These are phyloP conservation scores for Oryza meridionalis DNA, from an alignment of 176 grass and related monocot species.

Conservation along the genomic window DNA sequence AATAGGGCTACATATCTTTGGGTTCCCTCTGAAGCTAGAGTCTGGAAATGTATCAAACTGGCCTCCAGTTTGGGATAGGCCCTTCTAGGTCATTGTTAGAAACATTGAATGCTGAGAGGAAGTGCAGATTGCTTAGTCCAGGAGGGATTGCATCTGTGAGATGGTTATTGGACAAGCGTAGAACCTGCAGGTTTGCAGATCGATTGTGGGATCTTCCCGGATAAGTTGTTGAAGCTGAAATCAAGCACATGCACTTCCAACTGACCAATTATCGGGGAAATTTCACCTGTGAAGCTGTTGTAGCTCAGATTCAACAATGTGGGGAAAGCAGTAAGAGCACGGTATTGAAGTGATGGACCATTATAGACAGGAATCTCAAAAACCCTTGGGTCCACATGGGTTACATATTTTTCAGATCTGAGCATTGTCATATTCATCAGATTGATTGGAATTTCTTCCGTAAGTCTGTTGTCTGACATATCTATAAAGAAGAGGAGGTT, in stretches of 20 bases:
- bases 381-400: background rate
- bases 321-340: background rate
- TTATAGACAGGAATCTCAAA: too few species aligned
- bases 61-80: conserved; percentile 4
- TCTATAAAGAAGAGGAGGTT: conserved; percentile 1
- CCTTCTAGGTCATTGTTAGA: conserved; percentile 37
- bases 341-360: background rate
- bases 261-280: background rate
- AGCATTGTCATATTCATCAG: conserved; percentile 4
- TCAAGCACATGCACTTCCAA: conserved; percentile 19
- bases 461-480: conserved; percentile 21
- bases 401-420: background rate
- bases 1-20: conserved; percentile 25
- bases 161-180: conserved; percentile 21
- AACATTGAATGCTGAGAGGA: background rate
- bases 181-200: conserved; percentile 8
- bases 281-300: background rate
- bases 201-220: conserved; percentile 14
- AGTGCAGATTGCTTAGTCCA: background rate
- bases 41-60: conserved; percentile 36
- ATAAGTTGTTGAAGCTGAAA: conserved; percentile 38
- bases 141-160: conserved; percentile 35
- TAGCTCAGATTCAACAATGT: background rate
- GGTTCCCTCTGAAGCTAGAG: conserved; percentile 39
- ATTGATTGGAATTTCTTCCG: background rate